Base-by-base conservation (phyloP, 257 asterid species). In the Solanum verrucosum region DNA sequence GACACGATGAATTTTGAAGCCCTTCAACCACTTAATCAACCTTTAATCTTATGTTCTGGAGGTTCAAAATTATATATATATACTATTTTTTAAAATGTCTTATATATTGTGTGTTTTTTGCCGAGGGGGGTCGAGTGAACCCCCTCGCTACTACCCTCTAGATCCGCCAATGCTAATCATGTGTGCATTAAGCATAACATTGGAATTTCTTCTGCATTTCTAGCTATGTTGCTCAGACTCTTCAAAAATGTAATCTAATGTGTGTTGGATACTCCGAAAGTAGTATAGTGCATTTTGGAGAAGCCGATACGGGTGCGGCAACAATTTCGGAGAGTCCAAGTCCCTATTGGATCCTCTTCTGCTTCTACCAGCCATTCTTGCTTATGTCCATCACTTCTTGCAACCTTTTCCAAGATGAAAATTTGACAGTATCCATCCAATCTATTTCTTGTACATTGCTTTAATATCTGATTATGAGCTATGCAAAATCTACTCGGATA, bases 21-120 rank as follows among this genome's bases (percentile, higher is more conserved):
- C n/a, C 63, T 1, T 52, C 63, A 52, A 52, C n/a, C 63, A 52
- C n/a, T 18, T 0, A 1, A 0, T 18, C n/a, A 18, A 18, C 4
- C 63, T 52, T 1, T 18, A 52, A 52, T 49, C 59, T 49, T 49
- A 52, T 52, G n/a, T 18, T 52, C 0, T 0, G 10, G n/a, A 52
- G n/a, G 63, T 52, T 52, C 63, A 52, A 52, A 52, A 52, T 52
- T n/a, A 52, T 52, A 18, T 52, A 1, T 4, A 52, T 18, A 52
- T 49, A 49, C 59, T 40, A 3, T 35, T 5, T 33, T 9, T 29
- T 29, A 29, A 29, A 52, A 52, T 52, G 63, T 52, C 15, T 44
- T 44, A 44, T 46, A 46, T 44, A 44, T 46, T n/a, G n/a, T n/a
- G n/a, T n/a, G n/a, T 46, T 46, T 13, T 46, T 46, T 46, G 56